A percentile compares a stretch with the other conserved stretches of the same genome.
Evolutionary conservation across 2,329 filamentous ascomycete species (phyloP).

Genomic region (Dactylellina cionopaga): DNA sequence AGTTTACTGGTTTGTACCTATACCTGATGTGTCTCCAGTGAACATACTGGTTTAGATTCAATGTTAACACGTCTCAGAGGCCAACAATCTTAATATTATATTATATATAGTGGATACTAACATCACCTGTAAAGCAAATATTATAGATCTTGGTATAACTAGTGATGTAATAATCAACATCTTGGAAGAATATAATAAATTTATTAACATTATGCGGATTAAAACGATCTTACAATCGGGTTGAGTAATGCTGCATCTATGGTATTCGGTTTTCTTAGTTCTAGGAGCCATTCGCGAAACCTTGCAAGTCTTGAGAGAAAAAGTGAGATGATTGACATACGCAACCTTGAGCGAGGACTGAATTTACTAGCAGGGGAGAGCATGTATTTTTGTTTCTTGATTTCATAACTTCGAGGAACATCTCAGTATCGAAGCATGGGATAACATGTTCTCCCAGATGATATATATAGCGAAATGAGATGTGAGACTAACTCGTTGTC

Average conservation of each 20-base stretch:
- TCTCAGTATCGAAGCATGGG: not conserved
- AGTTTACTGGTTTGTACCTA: not conserved
- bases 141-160: not conserved
- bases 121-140: not conserved
- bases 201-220: not conserved
- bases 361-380: not conserved
- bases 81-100: not conserved
- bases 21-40: not conserved
- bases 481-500: too few relatives aligned
- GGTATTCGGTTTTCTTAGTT: too few relatives aligned
- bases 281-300: too few relatives aligned
- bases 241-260: too few relatives aligned
- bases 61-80: not conserved
- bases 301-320: too few relatives aligned
- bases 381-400: not conserved
- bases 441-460: not conserved
- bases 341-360: not conserved
- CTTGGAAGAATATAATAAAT: not conserved
- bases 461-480: not conserved
- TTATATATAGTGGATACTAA: slow-evolving; percentile 2
- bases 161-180: not conserved
- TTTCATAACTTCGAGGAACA: not conserved
- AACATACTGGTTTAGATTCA: not conserved
- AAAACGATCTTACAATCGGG: too few relatives aligned
- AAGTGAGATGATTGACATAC: too few relatives aligned